A percentile compares a stretch with the other conserved stretches of the same genome.
Evolutionary conservation across 495 filamentous ascomycete species (phyloP).

Genomic region (Neurospora sp.): DNA sequence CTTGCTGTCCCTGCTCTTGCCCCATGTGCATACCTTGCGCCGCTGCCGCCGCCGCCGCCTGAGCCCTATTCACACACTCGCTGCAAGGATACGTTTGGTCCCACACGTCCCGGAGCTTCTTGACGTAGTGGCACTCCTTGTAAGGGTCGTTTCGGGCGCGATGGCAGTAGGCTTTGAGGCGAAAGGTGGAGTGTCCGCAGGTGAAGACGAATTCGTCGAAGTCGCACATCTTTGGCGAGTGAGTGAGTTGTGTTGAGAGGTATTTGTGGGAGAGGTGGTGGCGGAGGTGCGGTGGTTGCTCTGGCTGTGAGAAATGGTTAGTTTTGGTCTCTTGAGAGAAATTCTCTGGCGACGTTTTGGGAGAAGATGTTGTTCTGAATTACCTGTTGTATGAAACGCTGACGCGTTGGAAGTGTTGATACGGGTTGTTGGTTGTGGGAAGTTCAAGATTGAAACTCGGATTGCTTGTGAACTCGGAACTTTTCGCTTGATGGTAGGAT

Average conservation of each 20-base stretch:
- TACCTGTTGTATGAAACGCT: not conserved
- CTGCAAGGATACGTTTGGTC: slow-evolving; percentile 38
- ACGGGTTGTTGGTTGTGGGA: not conserved
- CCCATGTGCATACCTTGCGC: not conserved
- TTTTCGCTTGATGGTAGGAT: not conserved
- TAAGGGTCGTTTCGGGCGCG: slow-evolving; percentile 55
- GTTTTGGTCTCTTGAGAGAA: not conserved
- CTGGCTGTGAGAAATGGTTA: not conserved
- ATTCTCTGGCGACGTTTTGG: not conserved
- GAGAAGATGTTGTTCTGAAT: not conserved
- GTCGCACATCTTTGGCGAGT: slow-evolving; percentile 45
- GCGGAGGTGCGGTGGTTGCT: too few species aligned
- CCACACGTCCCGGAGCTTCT: slow-evolving; percentile 48
- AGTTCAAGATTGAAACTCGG: not conserved
- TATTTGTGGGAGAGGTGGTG: too few species aligned
- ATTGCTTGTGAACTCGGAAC: not conserved
- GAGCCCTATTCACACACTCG: slow-evolving; percentile 11
- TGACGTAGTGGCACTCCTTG: slow-evolving; percentile 52
- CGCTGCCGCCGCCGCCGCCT: not conserved
- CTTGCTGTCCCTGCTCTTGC: not conserved
- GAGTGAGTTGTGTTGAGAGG: not conserved
- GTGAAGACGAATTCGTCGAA: slow-evolving; percentile 53
- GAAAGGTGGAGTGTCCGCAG: slow-evolving; percentile 45
- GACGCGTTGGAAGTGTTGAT: not conserved
- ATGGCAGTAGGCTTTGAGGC: slow-evolving; percentile 58